Evolutionary conservation across 1,284 basidiomycete species (phyloP), one percentile per base, ranked within the genome.

Genomic region (Tetrapyrgos nigripes): DNA sequence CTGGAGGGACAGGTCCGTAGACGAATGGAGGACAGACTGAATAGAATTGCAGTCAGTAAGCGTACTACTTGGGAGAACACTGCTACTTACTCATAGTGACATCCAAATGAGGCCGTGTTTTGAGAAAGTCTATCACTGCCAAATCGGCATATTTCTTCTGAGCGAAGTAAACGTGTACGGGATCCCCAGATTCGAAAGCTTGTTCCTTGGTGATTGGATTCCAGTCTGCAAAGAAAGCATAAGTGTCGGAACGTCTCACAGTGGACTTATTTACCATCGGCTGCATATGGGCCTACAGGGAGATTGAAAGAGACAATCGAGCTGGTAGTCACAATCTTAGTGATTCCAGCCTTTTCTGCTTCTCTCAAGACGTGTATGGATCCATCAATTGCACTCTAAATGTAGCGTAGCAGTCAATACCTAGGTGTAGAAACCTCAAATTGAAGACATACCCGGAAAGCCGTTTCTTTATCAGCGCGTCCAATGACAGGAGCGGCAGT

Each of bases 1-100:
- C 53, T 11, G 64, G 60, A 11, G 64, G 63, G 49, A 63, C 64
- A 4, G 69, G 71, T 10, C 71, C 72, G 43, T 64, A 70, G 43
- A 73, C 62, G 59, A 66, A 70, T 4, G 62, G 62, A 13, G 72
- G 73, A 24, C 61, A 60, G 45, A 72, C 71, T 73, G 21, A 6
- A 19, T 33, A 4, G 24, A 8, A 23, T 14, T 45, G 17, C 40
- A 50, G 5, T 43, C 14, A n/a, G 26, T 55, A 13, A 35, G 33
- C 3, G 26, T 33, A 53, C 21, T 37, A 26, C n/a, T 26, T 24
- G 6, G 10, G 24, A n/a, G 13, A 28, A 28, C 23, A 50, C 14
- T 37, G 4, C 6, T 4, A 68, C 69, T 44, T 56, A 73, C 72
- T 62, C 45, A 67, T 68, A 11, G 66, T 64, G 44, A 67, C 59